These are phyloP conservation scores for Vanilla planifolia DNA, from an alignment of 106 monocot species.

Conservation along the genomic window DNA sequence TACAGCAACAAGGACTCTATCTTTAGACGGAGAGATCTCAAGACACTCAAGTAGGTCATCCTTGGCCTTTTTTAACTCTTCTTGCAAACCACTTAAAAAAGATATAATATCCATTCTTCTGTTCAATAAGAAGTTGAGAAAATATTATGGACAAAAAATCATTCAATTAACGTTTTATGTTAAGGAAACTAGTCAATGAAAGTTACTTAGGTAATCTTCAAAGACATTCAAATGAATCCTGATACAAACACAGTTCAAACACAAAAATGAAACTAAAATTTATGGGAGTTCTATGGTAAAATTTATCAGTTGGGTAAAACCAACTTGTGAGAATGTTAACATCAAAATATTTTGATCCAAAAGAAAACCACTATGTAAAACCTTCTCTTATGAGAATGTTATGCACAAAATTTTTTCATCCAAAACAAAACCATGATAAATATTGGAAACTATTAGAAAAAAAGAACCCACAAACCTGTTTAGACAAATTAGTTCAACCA, in stretches of 20 bases:
- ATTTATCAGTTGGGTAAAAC: no score
- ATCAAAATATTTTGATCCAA: no score
- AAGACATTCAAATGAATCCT: no score
- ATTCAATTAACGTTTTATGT: no score
- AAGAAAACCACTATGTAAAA: no score
- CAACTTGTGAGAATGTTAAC: no score
- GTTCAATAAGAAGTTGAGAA: not conserved
- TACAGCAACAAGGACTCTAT: constrained; percentile 28
- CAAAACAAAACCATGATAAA: not conserved
- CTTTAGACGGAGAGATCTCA: constrained; percentile 20
- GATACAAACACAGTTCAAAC: no score
- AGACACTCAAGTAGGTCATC: constrained; percentile 36
- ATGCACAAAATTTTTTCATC: not conserved
- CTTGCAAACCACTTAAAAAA: constrained; percentile 29
- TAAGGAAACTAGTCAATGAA: no score
- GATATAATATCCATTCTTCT: constrained; percentile 23
- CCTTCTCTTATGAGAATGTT: no score
- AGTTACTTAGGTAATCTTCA: no score
- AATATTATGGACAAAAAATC: not conserved
- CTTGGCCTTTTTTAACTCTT: constrained; percentile 28
- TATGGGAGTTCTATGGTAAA: no score
- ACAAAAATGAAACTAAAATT: no score
- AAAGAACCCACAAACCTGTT: constrained; percentile 22
- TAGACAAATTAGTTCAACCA: constrained; percentile 43
- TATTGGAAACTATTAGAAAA: not conserved